Conservation (phyloP, 2,329 filamentous ascomycete genomes). For the Xylariaceae sp. region DNA sequence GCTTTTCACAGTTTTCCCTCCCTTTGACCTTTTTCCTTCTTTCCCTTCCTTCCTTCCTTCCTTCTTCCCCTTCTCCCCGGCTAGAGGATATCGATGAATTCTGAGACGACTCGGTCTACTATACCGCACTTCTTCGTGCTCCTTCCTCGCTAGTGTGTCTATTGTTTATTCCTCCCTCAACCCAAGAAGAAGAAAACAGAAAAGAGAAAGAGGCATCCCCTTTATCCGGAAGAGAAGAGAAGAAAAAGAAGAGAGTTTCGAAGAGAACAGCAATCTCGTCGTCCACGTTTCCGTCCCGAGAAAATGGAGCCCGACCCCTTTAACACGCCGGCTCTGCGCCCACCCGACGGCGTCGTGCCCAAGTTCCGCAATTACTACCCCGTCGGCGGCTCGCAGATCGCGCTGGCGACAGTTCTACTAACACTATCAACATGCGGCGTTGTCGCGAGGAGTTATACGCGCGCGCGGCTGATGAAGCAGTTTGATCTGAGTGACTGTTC, state of each 20-base stretch:
- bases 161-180: too few species aligned
- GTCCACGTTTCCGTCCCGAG: neutral
- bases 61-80: neutral
- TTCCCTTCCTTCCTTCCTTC: too few species aligned
- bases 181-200: too few species aligned
- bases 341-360: slow-evolving; percentile 6
- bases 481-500: slow-evolving; percentile 11
- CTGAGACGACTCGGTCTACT: neutral
- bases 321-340: slow-evolving; percentile 6
- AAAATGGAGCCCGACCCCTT: slow-evolving; percentile 6
- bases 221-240: too few species aligned
- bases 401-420: slow-evolving; percentile 3
- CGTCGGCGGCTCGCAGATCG: slow-evolving; percentile 2
- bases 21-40: too few species aligned
- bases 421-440: neutral
- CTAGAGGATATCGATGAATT: neutral
- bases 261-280: too few species aligned
- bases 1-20: too few species aligned
- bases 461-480: slow-evolving; percentile 6
- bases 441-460: slow-evolving; percentile 7
- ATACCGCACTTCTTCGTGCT: neutral
- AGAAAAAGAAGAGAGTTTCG: too few species aligned
- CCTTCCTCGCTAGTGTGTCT: neutral
- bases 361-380: slow-evolving; percentile 8
- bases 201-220: too few species aligned